phyloP scores from a whole-genome alignment of 495 filamentous ascomycete species.

The Aspergillus diversus region DNA sequence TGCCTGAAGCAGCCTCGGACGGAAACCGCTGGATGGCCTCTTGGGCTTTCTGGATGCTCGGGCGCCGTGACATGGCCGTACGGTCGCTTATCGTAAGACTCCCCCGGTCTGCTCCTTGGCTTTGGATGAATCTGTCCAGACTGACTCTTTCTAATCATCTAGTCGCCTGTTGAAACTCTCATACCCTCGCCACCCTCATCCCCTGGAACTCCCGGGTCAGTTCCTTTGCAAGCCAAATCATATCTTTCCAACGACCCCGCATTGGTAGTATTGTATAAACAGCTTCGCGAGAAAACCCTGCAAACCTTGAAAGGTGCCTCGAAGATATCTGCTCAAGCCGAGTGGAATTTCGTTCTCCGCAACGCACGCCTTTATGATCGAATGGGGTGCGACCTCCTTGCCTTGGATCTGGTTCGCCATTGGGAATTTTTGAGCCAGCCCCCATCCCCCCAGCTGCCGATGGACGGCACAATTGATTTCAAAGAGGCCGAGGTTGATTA shows the following conservation, averaged over 20 bases:
- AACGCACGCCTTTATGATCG: constrained; percentile 87
- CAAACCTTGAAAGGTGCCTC: constrained; percentile 84
- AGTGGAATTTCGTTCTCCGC: constrained; percentile 90
- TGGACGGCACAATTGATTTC: constrained; percentile 30
- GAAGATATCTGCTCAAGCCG: constrained; percentile 75
- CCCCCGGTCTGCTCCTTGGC: neutral
- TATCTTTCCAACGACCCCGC: constrained; percentile 92
- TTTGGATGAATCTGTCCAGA: neutral
- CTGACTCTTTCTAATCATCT: constrained; percentile 5
- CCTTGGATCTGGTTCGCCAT: constrained; percentile 77
- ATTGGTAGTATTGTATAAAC: constrained; percentile 81
- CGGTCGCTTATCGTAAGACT: constrained; percentile 68
- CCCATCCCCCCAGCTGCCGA: constrained; percentile 35
- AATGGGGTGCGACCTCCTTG: constrained; percentile 96
- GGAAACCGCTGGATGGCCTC: constrained; percentile 93
- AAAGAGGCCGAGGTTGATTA: constrained; percentile 59
- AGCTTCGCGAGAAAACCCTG: constrained; percentile 81
- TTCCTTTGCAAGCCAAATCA: constrained; percentile 67
- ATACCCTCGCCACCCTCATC: constrained; percentile 52
- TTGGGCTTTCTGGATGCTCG: constrained; percentile 96
- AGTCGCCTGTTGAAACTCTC: constrained; percentile 79
- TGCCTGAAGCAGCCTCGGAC: constrained; percentile 74
- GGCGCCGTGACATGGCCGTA: constrained; percentile 80
- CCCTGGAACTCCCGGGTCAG: constrained; percentile 46
- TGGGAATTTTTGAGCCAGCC: constrained; percentile 76